Evolutionary conservation across 192 early-diverging fungal species (phyloP).

Genomic region (Rhizophagus clarus): DNA sequence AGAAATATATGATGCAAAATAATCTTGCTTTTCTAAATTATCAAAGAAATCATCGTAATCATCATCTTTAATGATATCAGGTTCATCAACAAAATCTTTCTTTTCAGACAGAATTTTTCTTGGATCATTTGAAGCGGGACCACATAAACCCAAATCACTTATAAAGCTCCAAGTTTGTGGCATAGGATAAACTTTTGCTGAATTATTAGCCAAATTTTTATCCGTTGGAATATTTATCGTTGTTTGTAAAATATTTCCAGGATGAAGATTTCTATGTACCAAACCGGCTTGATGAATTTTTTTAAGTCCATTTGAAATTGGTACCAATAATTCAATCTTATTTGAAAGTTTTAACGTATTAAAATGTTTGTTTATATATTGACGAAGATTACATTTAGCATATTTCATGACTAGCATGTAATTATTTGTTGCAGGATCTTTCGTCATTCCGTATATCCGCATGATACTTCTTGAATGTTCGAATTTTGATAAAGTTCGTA

Average conservation of each 20-base stretch:
- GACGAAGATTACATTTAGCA: background rate
- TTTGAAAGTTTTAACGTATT: background rate
- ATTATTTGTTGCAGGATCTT: conserved; percentile 1
- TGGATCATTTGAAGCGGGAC: background rate
- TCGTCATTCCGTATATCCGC: background rate
- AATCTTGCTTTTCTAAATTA: background rate
- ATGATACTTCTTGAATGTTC: background rate
- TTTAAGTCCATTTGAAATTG: background rate
- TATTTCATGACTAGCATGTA: conserved; percentile 19
- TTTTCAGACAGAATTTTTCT: background rate
- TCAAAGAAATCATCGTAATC: background rate
- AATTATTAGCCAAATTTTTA: background rate
- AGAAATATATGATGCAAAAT: background rate
- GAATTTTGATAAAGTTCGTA: background rate
- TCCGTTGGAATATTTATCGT: background rate
- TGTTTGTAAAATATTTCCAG: conserved; percentile 1
- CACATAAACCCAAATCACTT: background rate
- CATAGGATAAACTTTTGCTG: too few species aligned
- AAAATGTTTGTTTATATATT: background rate
- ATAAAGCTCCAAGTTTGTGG: background rate
- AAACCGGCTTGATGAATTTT: background rate
- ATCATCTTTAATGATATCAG: background rate
- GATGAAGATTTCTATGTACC: conserved; percentile 1
- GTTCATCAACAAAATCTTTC: background rate
- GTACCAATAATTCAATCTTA: background rate